phyloP scores from a whole-genome alignment of 495 filamentous ascomycete species.

The Chaetomium tenue region DNA sequence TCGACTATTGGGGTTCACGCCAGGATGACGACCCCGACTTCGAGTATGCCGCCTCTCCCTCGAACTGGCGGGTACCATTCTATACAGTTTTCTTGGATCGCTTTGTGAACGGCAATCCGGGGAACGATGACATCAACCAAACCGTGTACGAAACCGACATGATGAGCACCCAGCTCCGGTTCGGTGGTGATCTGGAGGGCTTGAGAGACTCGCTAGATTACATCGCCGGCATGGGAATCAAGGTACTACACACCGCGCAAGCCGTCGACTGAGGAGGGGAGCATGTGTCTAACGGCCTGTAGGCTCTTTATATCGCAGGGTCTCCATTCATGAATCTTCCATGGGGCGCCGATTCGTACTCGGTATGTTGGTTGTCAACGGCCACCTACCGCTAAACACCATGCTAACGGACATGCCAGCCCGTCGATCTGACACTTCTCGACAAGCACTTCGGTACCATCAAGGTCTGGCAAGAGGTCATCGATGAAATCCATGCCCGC shows the following conservation, averaged over 20 bases:
- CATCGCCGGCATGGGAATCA: slow-evolving; percentile 72
- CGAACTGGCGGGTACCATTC: slow-evolving; percentile 69
- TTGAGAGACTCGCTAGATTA: slow-evolving; percentile 68
- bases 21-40: slow-evolving; percentile 40
- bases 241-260: slow-evolving; percentile 31
- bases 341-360: slow-evolving; percentile 67
- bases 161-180: slow-evolving; percentile 67
- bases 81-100: slow-evolving; percentile 70
- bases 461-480: slow-evolving; percentile 60
- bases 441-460: slow-evolving; percentile 69
- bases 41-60: slow-evolving; percentile 56
- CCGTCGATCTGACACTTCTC: slow-evolving; percentile 67
- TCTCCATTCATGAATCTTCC: slow-evolving; percentile 68
- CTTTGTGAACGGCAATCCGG: slow-evolving; percentile 70
- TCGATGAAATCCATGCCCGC: slow-evolving; percentile 62
- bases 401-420: slow-evolving; percentile 35
- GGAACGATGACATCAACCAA: slow-evolving; percentile 68
- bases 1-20: slow-evolving; percentile 64
- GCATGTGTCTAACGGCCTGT: slow-evolving; percentile 14
- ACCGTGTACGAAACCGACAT: slow-evolving; percentile 69
- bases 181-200: slow-evolving; percentile 68
- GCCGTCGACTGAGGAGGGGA: not conserved
- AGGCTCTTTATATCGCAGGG: slow-evolving; percentile 68
- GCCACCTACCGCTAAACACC: no score
- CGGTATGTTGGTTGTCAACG: slow-evolving; percentile 27